A percentile compares a stretch with the other conserved stretches of the same genome.
These are phyloP conservation scores for Cinchona pubescens DNA, from an alignment of 257 asterid genomes.

Conservation along the genomic window DNA sequence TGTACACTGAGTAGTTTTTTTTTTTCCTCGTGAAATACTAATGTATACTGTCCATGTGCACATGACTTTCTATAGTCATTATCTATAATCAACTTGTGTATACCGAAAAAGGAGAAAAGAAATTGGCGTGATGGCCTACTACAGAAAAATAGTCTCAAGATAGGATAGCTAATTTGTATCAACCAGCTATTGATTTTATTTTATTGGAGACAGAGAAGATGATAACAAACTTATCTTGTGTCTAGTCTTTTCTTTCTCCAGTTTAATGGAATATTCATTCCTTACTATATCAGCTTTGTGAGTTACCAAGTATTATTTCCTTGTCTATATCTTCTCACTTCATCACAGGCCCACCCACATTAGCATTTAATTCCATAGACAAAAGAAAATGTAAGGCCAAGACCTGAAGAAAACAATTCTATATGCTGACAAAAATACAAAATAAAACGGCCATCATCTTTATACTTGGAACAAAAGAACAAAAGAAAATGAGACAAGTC, in stretches of 20 bases:
- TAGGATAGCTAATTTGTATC: neutral
- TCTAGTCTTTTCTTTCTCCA: too few relatives aligned
- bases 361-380: neutral
- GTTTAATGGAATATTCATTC: too few relatives aligned
- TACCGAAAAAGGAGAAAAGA: neutral
- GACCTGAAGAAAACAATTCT: neutral
- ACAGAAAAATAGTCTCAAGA: too few relatives aligned
- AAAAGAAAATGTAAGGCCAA: neutral
- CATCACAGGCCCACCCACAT: neutral
- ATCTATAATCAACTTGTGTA: neutral
- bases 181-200: neutral
- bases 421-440: neutral
- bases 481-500: conserved; percentile 4
- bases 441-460: neutral
- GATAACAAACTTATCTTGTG: neutral
- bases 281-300: neutral
- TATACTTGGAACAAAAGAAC: neutral
- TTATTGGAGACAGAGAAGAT: too few relatives aligned
- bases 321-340: neutral
- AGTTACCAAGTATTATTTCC: neutral
- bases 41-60: neutral
- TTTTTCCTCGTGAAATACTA: neutral
- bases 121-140: neutral
- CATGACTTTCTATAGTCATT: neutral
- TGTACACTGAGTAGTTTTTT: neutral